A percentile compares a stretch with the other conserved stretches of the same genome.
phyloP scores from a whole-genome alignment of 2,329 filamentous ascomycete genomes.

The Orbilia quercus region DNA sequence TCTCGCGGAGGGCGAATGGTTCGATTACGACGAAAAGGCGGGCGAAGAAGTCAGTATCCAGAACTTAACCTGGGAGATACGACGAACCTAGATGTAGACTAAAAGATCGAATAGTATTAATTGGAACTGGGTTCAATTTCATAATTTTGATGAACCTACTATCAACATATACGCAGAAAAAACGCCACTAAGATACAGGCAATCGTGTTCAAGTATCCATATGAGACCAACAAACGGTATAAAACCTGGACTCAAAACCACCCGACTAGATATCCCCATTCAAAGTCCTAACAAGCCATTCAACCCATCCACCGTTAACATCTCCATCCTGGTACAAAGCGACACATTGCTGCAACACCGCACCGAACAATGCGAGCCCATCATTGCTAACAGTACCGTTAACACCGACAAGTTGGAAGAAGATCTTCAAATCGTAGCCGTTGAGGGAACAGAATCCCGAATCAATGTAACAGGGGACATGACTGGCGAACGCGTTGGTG shows the following conservation, averaged over 20 bases:
- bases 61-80: conserved; percentile 86
- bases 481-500: conserved; percentile 44
- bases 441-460: conserved; percentile 27
- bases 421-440: conserved; percentile 35
- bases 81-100: conserved; percentile 70
- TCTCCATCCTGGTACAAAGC: conserved; percentile 14
- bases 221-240: not conserved
- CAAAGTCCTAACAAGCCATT: conserved; percentile 35
- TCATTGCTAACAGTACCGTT: conserved; percentile 23
- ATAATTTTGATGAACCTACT: too few species aligned
- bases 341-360: conserved; percentile 30
- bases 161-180: not conserved
- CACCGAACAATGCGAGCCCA: conserved; percentile 27
- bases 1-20: conserved; percentile 92
- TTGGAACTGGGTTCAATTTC: too few species aligned
- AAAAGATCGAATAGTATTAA: not conserved
- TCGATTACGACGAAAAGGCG: conserved; percentile 95
- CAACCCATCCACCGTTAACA: conserved; percentile 36
- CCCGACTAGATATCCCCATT: conserved; percentile 33
- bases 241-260: not conserved
- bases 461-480: conserved; percentile 37
- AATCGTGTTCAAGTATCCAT: not conserved
- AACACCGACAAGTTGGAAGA: conserved; percentile 42
- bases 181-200: not conserved
- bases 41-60: conserved; percentile 92